Conservation (phyloP, 2,329 filamentous ascomycete genomes). For the Rhytidhysteron rufulum region DNA sequence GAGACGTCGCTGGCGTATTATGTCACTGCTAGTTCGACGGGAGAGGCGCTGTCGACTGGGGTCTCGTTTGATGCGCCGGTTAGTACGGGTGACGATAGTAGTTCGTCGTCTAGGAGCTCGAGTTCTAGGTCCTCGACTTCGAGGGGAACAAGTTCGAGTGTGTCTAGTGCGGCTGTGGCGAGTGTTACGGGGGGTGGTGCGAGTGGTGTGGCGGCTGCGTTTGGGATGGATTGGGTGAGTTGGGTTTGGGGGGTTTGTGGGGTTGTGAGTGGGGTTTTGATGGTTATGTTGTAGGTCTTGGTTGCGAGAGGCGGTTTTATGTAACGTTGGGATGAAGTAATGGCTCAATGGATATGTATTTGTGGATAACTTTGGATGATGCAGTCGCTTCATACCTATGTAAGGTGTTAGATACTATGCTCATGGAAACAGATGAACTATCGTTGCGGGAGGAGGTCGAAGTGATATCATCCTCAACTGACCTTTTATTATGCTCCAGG, state of each 20-base stretch:
- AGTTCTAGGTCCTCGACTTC: neutral
- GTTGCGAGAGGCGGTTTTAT: too few species aligned
- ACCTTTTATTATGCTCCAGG: too few species aligned
- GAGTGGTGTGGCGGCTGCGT: neutral
- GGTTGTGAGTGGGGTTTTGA: neutral
- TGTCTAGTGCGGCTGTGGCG: neutral
- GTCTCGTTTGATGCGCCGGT: neutral
- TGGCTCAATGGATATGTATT: too few species aligned
- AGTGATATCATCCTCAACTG: too few species aligned
- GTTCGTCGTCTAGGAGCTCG: neutral
- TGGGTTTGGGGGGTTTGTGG: neutral
- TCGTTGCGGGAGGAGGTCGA: too few species aligned
- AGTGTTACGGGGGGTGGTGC: neutral
- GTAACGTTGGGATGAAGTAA: too few species aligned
- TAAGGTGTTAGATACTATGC: too few species aligned
- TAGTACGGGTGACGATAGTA: neutral
- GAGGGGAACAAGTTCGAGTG: neutral
- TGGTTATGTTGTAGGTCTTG: constrained; percentile 2
- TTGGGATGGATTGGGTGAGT: neutral
- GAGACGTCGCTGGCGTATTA: constrained; percentile 2
- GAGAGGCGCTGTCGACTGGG: neutral
- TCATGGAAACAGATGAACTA: too few species aligned
- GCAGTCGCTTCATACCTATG: too few species aligned
- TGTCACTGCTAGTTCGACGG: neutral
- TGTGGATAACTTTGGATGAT: too few species aligned